Percentiles rank a stretch among this genome's conserved stretches.
Conservation (phyloP, 768 basidiomycete species). For the Candolleomyces eurysporus region DNA sequence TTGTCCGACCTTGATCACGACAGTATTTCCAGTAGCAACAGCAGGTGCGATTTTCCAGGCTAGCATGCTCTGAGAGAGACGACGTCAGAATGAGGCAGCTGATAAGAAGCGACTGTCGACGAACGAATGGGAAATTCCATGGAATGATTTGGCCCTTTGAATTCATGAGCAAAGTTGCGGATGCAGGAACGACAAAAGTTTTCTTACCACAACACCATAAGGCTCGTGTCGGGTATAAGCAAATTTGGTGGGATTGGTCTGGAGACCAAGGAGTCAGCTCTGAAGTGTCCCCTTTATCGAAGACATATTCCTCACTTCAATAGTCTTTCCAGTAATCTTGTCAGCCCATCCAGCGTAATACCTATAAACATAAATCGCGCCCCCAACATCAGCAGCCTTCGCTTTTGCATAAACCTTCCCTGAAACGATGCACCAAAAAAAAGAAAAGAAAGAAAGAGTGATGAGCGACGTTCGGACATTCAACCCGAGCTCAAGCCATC, state of each 20-base stretch:
- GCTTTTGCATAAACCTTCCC: constrained; percentile 56
- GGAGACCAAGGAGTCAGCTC: neutral
- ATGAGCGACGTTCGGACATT: too few species aligned
- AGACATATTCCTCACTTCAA: constrained; percentile 43
- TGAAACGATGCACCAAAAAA: constrained; percentile 12
- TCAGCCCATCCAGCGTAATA: constrained; percentile 94
- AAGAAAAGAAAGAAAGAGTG: constrained; percentile 2
- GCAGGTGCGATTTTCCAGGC: constrained; percentile 74
- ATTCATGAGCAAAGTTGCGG: neutral
- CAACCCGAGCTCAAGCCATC: too few species aligned
- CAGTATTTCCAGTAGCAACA: constrained; percentile 70
- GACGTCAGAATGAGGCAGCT: neutral
- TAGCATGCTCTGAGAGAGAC: constrained; percentile 39
- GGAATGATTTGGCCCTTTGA: constrained; percentile 53
- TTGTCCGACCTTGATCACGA: constrained; percentile 58
- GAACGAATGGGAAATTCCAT: constrained; percentile 50
- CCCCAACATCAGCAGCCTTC: constrained; percentile 46
- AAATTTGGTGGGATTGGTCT: constrained; percentile 56
- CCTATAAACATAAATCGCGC: constrained; percentile 49
- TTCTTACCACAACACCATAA: constrained; percentile 43
- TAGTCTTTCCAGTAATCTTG: constrained; percentile 74
- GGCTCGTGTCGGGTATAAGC: constrained; percentile 72
- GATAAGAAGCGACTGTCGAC: neutral
- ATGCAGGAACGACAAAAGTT: neutral
- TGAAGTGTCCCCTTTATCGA: neutral